These are phyloP conservation scores for Arthrinium puccinioides DNA, from an alignment of 2,329 filamentous ascomycete genomes.

Conservation along the genomic window DNA sequence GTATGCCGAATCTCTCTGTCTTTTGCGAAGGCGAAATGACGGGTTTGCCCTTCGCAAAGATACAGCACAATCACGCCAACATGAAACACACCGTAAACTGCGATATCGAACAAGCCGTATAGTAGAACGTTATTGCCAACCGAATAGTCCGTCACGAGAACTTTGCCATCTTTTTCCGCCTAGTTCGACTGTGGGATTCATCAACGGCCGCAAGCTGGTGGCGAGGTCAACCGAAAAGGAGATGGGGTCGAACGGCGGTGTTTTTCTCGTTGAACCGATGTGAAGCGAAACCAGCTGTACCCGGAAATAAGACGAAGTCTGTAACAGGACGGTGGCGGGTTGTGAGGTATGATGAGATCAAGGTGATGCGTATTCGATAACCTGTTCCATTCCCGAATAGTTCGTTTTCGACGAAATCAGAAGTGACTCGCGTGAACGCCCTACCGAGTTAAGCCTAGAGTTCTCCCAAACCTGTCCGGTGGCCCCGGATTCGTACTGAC, in stretches of 20 bases:
- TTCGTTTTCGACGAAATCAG: slow-evolving; percentile 40
- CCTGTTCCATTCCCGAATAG: slow-evolving; percentile 49
- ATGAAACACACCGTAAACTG: slow-evolving; percentile 38
- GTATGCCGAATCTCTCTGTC: slow-evolving; percentile 24
- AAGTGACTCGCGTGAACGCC: slow-evolving; percentile 44
- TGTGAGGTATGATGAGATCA: too few relatives aligned
- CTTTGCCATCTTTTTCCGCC: slow-evolving; percentile 45
- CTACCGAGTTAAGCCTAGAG: slow-evolving; percentile 47
- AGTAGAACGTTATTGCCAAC: slow-evolving; percentile 39
- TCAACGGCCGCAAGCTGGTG: slow-evolving; percentile 36
- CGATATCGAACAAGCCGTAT: slow-evolving; percentile 43
- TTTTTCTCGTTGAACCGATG: slow-evolving; percentile 36
- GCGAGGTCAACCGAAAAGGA: slow-evolving; percentile 38
- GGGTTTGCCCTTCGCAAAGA: slow-evolving; percentile 37
- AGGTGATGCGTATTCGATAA: slow-evolving; percentile 14
- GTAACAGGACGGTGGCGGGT: background rate
- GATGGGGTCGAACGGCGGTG: slow-evolving; percentile 33
- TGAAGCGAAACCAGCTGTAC: slow-evolving; percentile 46
- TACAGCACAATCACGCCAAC: slow-evolving; percentile 40
- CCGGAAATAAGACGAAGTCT: slow-evolving; percentile 16
- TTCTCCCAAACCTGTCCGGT: too few relatives aligned
- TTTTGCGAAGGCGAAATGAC: slow-evolving; percentile 38
- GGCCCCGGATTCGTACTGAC: too few relatives aligned
- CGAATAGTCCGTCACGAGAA: slow-evolving; percentile 44
- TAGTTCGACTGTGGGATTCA: slow-evolving; percentile 37